Evolutionary conservation across 73 alveolate genomes (phyloP).

Genomic region (Uronychia setigera): DNA sequence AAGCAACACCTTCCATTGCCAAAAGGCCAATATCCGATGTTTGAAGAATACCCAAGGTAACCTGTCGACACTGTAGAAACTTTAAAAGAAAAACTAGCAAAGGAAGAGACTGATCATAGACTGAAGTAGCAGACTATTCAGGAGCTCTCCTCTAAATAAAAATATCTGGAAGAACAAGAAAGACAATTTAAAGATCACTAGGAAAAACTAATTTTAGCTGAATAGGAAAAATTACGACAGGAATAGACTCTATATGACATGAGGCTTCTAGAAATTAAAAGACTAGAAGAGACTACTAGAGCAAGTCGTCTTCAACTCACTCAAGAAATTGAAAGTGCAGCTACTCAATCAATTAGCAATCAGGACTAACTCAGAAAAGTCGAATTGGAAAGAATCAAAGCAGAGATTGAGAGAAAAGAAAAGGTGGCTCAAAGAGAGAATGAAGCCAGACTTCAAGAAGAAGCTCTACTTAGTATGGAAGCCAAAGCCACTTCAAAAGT

Average conservation of each 20-base stretch:
- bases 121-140: constrained; percentile 21
- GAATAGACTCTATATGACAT: constrained; percentile 25
- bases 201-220: constrained; percentile 47
- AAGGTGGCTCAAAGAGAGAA: constrained; percentile 20
- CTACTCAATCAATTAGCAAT: constrained; percentile 16
- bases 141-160: constrained; percentile 15
- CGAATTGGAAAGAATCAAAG: constrained; percentile 33
- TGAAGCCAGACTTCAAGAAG: constrained; percentile 51
- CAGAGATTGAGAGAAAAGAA: constrained; percentile 28
- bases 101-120: constrained; percentile 50
- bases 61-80: constrained; percentile 8
- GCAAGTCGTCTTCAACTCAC: constrained; percentile 35
- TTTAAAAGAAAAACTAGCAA: constrained; percentile 18
- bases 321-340: constrained; percentile 47
- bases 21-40: constrained; percentile 57
- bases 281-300: constrained; percentile 75
- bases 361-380: constrained; percentile 35
- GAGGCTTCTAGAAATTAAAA: constrained; percentile 59
- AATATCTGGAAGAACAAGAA: constrained; percentile 28
- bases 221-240: constrained; percentile 62
- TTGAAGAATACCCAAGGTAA: constrained; percentile 48
- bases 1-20: constrained; percentile 28
- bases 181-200: constrained; percentile 30
- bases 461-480: constrained; percentile 35
- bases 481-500: constrained; percentile 53